Evolutionary conservation across 768 basidiomycete genomes (phyloP), one percentile per base, ranked within the genome.

Genomic region (Myochromella boudieri): DNA sequence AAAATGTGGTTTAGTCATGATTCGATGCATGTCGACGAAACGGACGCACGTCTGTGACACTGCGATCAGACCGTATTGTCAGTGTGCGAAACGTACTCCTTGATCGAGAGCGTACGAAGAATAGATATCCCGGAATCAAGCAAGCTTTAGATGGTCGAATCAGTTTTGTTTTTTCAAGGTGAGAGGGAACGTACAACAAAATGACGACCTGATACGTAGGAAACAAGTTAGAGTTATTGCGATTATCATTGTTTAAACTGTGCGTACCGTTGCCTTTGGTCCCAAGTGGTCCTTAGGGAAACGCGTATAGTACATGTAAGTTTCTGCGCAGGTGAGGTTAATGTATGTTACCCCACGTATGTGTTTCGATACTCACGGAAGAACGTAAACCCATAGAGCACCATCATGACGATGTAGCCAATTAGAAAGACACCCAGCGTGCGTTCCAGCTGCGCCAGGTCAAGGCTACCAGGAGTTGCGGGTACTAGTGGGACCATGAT

Each of bases 341-440:
- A 12, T 45, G 26, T 17, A 17, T 4, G 6, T 32, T 26, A 26
- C 17, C 4, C 18, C n/a, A 37, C n/a, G 21, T 15, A 15, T 38
- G 2, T 10, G 11, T n/a, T 18, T 3, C 12, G 22, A 12, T 20
- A 53, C 54, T 29, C 18, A 56, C 54, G 54, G 34, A 56, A 56
- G 42, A 56, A 56, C 3, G 54, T 56, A 29, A 53, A 56, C 21
- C 54, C 54, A 48, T 56, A 56, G 14, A 56, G 38, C 6, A 56
- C 48, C 54, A 56, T 56, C 44, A 48, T 40, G 41, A 56, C 49
- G 10, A 56, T 49, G 24, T 56, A 56, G 7, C 54, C 54, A 14
- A 56, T 48, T 25, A 56, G 49, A 48, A 49, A 56, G 14, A 56
- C 54, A 11, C 54, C 54, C 21, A 53, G 22, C 10, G 51, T 53